Evolutionary conservation across 768 basidiomycete species (phyloP), one percentile per base, ranked within the genome.

Genomic region (Mrakia frigida): DNA sequence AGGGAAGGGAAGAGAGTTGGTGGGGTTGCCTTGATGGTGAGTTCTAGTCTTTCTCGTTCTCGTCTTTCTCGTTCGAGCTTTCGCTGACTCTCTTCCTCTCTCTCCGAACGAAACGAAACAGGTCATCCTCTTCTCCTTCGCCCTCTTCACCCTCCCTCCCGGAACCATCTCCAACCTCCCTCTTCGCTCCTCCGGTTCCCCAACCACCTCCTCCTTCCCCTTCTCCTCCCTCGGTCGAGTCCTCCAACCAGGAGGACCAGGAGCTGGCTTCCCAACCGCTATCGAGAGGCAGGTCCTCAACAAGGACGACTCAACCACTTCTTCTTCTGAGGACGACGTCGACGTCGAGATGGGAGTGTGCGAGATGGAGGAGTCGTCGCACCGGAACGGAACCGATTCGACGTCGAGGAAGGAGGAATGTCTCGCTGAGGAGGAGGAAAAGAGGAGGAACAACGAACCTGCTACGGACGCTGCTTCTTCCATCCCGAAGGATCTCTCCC

Each of bases 21-120:
- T 10, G 78, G 79, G 13, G 79, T 80, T n/a, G 79, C 79, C 28
- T 65, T 80, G 63, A 80, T 80, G 80, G 79, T 80, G 23, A n/a
- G 79, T 70, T 9, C 25, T 28, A 61, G 6, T 41, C 18, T 7
- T 65, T 52, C 39, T 2, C 23, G 25, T 1, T 28, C 9, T 10
- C 43, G 37, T 6, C 3, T 6, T 65, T 33, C 63, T 6, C 33
- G 0, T 35, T 31, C 21, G 3, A 5, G 7, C 16, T 0, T 2
- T 50, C 23, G 43, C 65, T 52, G 60, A 65, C 28, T 31, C n/a
- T 33, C 1, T 16, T 60, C 35, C n/a, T 25, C 4, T 3, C 25
- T 63, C 37, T 16, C 11, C n/a, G 31, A 14, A 23, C 46, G 5
- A n/a, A n/a, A n/a, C n/a, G n/a, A n/a, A n/a, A 7, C 53, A 75